Conservation (phyloP, 805 yeast genomes). For the Wickerhamomyces canadensis region DNA sequence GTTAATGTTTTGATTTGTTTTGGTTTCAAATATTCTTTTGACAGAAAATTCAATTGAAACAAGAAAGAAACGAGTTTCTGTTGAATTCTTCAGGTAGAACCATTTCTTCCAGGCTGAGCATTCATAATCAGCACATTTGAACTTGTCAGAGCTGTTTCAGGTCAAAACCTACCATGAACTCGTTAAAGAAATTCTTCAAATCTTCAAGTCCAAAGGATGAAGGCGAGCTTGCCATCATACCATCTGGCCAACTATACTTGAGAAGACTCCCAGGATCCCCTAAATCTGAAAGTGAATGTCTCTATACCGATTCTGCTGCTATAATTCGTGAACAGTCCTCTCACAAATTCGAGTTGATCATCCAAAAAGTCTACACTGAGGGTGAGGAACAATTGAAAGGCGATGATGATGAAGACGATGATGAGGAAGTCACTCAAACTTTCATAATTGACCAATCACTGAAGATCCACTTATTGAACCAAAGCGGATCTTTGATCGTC, state of each 20-base stretch:
- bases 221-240: slow-evolving; percentile 61
- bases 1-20: no score
- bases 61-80: no score
- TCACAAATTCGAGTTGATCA: slow-evolving; percentile 62
- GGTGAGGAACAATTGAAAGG: slow-evolving; percentile 50
- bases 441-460: slow-evolving; percentile 62
- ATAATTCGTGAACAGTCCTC: slow-evolving; percentile 65
- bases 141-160: no score
- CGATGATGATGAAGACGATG: slow-evolving; percentile 44
- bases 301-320: slow-evolving; percentile 76
- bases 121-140: no score
- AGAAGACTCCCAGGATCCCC: slow-evolving; percentile 76
- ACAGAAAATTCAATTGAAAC: no score
- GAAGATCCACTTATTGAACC: slow-evolving; percentile 46
- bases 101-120: no score
- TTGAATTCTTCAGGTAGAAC: no score
- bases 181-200: slow-evolving; percentile 59
- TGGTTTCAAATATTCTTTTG: no score
- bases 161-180: slow-evolving; percentile 48
- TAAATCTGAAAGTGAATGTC: slow-evolving; percentile 78
- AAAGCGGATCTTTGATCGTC: slow-evolving; percentile 52
- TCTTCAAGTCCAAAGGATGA: slow-evolving; percentile 44
- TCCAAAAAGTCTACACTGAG: slow-evolving; percentile 64
- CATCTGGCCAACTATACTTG: slow-evolving; percentile 74
- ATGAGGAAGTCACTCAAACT: slow-evolving; percentile 28